Evolutionary conservation across 805 yeast genomes (phyloP).

Genomic region (Sugiyamaella marilandica): DNA sequence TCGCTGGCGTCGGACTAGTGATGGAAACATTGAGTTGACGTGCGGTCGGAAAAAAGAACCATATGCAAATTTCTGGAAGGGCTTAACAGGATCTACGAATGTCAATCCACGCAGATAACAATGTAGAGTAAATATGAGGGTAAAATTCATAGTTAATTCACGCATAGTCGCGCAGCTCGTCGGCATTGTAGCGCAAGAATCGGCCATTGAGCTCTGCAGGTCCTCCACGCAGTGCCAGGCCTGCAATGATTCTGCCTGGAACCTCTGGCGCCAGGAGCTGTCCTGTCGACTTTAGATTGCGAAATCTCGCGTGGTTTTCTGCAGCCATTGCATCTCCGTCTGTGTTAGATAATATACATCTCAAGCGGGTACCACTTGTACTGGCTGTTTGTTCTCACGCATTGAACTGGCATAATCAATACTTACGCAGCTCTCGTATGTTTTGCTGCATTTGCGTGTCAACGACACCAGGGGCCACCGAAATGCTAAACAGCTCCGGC

Average conservation of each 20-base stretch:
- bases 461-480: conserved; percentile 94
- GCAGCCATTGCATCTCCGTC: conserved; percentile 56
- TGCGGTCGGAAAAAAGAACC: too few relatives aligned
- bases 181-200: conserved; percentile 51
- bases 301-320: conserved; percentile 56
- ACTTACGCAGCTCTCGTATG: conserved; percentile 56
- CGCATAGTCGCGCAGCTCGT: conserved; percentile 14
- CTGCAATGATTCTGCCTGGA: conserved; percentile 68
- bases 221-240: conserved; percentile 59
- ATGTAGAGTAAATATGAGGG: too few relatives aligned
- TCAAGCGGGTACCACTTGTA: background rate
- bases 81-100: too few relatives aligned
- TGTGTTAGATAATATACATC: conserved; percentile 5
- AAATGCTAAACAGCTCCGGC: conserved; percentile 49
- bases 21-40: too few relatives aligned
- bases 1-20: too few relatives aligned
- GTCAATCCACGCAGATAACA: too few relatives aligned
- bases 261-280: conserved; percentile 61
- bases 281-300: conserved; percentile 52
- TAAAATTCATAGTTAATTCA: background rate
- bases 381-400: too few relatives aligned
- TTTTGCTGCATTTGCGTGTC: conserved; percentile 83
- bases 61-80: too few relatives aligned
- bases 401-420: too few relatives aligned
- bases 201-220: conserved; percentile 56